Evolutionary conservation across 306 rosid genomes (phyloP).

Genomic region (Cucurbita maxima): DNA sequence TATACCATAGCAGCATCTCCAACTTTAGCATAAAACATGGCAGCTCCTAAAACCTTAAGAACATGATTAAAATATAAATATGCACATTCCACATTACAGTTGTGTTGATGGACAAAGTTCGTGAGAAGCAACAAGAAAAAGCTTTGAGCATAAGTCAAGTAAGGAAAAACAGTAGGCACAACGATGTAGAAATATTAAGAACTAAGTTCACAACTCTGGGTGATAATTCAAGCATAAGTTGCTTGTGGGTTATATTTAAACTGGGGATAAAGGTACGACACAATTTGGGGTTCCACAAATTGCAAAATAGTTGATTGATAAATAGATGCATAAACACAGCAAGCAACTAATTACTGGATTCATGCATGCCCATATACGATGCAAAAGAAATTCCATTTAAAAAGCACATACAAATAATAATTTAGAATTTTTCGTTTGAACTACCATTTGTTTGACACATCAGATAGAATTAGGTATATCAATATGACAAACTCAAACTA

Average conservation of each 20-base stretch:
- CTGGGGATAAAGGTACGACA: neutral
- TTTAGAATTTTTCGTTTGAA: neutral
- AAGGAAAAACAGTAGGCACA: neutral
- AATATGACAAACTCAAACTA: neutral
- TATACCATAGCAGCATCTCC: constrained; percentile 75
- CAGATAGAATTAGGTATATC: neutral
- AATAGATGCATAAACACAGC: neutral
- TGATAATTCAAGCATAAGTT: neutral
- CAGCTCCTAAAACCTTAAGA: constrained; percentile 85
- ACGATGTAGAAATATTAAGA: neutral
- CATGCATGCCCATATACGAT: neutral
- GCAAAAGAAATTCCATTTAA: neutral
- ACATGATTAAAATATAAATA: constrained; percentile 8
- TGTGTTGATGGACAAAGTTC: neutral
- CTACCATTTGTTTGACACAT: neutral
- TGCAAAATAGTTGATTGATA: neutral
- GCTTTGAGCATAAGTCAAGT: neutral
- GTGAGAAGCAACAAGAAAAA: neutral
- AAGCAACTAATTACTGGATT: neutral
- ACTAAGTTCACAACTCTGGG: neutral
- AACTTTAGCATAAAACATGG: constrained; percentile 93
- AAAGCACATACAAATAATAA: neutral
- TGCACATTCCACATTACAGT: neutral
- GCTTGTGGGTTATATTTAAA: neutral
- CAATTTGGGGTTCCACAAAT: neutral